Evolutionary conservation across 164 flowering plant genomes (phyloP).

Genomic region (Vitis rupestris): DNA sequence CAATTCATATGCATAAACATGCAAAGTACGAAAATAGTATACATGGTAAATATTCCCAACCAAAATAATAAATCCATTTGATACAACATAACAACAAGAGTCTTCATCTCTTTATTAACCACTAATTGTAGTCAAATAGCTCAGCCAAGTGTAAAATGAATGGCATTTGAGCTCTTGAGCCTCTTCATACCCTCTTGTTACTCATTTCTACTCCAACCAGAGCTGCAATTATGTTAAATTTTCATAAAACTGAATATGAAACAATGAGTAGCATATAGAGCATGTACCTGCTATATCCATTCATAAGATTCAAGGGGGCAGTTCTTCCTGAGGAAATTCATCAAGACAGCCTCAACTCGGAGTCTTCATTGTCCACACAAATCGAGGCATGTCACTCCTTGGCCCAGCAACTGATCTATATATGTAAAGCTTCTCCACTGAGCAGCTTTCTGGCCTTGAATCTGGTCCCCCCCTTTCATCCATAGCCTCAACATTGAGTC

Average conservation of each 20-base stretch:
- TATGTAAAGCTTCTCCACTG: conserved; percentile 66
- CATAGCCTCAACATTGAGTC: conserved; percentile 81
- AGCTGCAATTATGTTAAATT: conserved; percentile 22
- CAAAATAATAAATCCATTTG: conserved; percentile 4
- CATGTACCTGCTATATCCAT: conserved; percentile 32
- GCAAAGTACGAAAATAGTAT: conserved; percentile 23
- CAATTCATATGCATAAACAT: conserved; percentile 17
- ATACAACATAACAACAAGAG: conserved; percentile 18
- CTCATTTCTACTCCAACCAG: conserved; percentile 2
- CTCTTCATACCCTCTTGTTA: conserved; percentile 15
- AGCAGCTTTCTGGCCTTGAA: conserved; percentile 42
- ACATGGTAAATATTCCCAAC: conserved; percentile 11
- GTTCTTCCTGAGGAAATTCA: background rate
- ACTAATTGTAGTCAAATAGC: conserved; percentile 16
- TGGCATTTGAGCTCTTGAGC: conserved; percentile 31
- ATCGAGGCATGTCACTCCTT: conserved; percentile 64
- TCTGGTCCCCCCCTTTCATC: conserved; percentile 63
- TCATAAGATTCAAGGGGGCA: background rate
- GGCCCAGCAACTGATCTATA: conserved; percentile 78
- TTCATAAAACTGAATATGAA: conserved; percentile 10
- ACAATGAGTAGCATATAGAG: conserved; percentile 17
- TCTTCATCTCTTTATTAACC: conserved; percentile 22
- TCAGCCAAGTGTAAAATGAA: conserved; percentile 27
- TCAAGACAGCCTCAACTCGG: conserved; percentile 27
- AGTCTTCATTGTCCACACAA: conserved; percentile 60